Conservation (phyloP, 2,329 filamentous ascomycete species). For the Apiospora arundinis region DNA sequence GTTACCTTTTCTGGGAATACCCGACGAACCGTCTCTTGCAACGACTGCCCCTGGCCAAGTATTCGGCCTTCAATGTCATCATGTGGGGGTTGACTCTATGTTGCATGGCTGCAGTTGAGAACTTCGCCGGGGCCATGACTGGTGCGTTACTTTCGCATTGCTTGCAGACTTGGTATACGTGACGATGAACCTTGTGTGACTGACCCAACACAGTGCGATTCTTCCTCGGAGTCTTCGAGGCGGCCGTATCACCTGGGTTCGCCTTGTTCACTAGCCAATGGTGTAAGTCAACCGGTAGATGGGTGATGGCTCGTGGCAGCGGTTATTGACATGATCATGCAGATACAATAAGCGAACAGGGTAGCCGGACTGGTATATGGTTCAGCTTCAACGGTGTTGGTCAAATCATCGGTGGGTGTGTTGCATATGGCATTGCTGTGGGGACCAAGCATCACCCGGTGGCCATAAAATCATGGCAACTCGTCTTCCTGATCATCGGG, state of each 20-base stretch:
- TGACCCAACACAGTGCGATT: conserved; percentile 39
- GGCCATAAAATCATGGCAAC: conserved; percentile 68
- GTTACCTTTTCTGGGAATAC: conserved; percentile 65
- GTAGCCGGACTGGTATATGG: conserved; percentile 38
- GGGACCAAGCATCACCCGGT: conserved; percentile 50
- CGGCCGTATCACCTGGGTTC: conserved; percentile 40
- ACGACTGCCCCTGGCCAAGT: conserved; percentile 69
- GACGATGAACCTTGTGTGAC: background rate
- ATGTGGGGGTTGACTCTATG: conserved; percentile 59
- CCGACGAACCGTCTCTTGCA: conserved; percentile 71
- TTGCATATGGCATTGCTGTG: conserved; percentile 52
- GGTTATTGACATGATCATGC: background rate
- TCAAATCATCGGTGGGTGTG: conserved; percentile 47
- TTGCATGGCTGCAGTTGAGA: conserved; percentile 42
- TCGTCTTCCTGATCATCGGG: conserved; percentile 62
- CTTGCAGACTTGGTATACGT: background rate
- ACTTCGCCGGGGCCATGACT: conserved; percentile 44
- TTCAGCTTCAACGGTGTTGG: conserved; percentile 44
- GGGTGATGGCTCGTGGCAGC: background rate
- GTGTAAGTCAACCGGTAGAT: conserved; percentile 20
- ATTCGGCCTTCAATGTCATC: conserved; percentile 68
- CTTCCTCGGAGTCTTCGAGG: conserved; percentile 50
- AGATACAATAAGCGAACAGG: conserved; percentile 37
- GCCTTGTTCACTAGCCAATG: conserved; percentile 42
- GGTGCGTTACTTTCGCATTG: background rate